These are phyloP conservation scores for Cryptosporidium parvum DNA, from an alignment of 169 alveolate species.

Conservation along the genomic window DNA sequence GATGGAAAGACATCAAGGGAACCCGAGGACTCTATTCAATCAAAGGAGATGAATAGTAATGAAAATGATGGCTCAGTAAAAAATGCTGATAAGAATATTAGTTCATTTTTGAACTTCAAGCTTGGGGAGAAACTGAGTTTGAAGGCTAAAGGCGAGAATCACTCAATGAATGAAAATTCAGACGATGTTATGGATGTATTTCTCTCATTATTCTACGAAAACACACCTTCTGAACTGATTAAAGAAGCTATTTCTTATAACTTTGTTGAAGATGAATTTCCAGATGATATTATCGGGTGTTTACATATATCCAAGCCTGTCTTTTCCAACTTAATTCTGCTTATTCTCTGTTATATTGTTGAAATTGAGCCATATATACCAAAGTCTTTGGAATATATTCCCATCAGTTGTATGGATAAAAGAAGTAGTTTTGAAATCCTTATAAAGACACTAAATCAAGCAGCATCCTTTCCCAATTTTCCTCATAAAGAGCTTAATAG, in stretches of 20 bases:
- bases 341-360: conserved; percentile 48
- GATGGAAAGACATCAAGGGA: background rate
- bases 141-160: background rate
- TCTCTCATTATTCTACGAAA: conserved; percentile 19
- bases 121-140: conserved; percentile 17
- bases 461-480: background rate
- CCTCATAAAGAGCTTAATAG: background rate
- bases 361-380: conserved; percentile 58
- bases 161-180: background rate
- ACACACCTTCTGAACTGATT: conserved; percentile 18
- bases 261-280: conserved; percentile 41
- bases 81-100: background rate
- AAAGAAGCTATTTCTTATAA: conserved; percentile 10
- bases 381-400: conserved; percentile 17
- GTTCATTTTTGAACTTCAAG: conserved; percentile 43
- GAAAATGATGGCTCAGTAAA: background rate
- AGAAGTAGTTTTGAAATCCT: conserved; percentile 8
- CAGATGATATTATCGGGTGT: background rate
- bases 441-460: background rate
- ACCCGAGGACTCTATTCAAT: background rate
- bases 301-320: background rate
- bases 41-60: conserved; percentile 5
- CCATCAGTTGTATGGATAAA: background rate
- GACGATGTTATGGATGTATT: conserved; percentile 14
- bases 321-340: conserved; percentile 40